Evolutionary conservation across 2,329 filamentous ascomycete genomes (phyloP).

Genomic region (Podosphaera aphanis): DNA sequence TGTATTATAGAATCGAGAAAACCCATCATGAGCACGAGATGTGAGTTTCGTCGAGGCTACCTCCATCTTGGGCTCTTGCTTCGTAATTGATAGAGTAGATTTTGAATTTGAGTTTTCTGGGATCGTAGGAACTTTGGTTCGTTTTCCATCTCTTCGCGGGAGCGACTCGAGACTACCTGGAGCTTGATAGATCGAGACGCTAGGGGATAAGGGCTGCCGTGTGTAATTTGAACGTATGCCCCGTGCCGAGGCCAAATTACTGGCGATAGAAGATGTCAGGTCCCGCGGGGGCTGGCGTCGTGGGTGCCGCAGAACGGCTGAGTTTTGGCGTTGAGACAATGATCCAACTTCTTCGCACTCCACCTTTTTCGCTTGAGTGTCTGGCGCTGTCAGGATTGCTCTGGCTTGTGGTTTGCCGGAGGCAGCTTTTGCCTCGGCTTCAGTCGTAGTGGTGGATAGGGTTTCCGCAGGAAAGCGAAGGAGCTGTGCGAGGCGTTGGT

Average conservation of each 20-base stretch:
- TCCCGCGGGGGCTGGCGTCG: conserved; percentile 34
- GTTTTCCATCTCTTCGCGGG: conserved; percentile 25
- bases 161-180: conserved; percentile 43
- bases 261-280: conserved; percentile 62
- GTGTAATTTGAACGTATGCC: conserved; percentile 47
- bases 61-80: conserved; percentile 12
- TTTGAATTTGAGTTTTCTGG: conserved; percentile 20
- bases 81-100: conserved; percentile 20
- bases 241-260: conserved; percentile 63
- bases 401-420: conserved; percentile 12
- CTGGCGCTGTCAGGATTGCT: conserved; percentile 15
- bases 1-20: conserved; percentile 74
- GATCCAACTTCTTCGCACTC: conserved; percentile 13
- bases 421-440: conserved; percentile 11
- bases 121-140: conserved; percentile 27
- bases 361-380: conserved; percentile 14
- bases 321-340: conserved; percentile 10
- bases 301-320: conserved; percentile 12
- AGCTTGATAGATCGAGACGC: conserved; percentile 49
- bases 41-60: conserved; percentile 9
- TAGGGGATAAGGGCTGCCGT: conserved; percentile 44
- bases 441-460: conserved; percentile 8
- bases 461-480: conserved; percentile 38
- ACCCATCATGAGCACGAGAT: conserved; percentile 42
- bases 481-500: conserved; percentile 59